Evolutionary conservation across 768 basidiomycete species (phyloP), one percentile per base, ranked within the genome.

Genomic region (Termitomyces bulborhizus): DNA sequence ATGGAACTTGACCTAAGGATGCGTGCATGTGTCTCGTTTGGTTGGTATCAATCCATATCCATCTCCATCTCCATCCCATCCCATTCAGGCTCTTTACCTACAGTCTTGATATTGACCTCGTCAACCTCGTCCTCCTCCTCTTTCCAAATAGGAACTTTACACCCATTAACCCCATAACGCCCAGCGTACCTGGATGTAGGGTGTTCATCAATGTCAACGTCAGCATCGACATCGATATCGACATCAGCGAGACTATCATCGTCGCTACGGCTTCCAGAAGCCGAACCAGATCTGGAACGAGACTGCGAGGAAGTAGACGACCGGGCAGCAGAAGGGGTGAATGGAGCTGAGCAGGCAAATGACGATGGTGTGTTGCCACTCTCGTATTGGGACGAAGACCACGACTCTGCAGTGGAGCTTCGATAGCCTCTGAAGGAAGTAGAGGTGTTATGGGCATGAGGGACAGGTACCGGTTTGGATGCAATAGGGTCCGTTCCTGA

Each of bases 41-140:
- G 11, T 50, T 39, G 26, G 26, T 41, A 55, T 74, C 65, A 78
- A 69, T 81, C 79, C 80, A 86, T 81, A 62, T 85, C 83, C 83
- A 86, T 85, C 53, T 86, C 88, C 83, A 89, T 86, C 56, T 83
- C 82, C 75, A 81, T 77, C 4, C 80, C 82, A 48, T 83, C 81
- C 83, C 82, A 84, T 55, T 64, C 62, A 24, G 68, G 62, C 46
- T 62, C 77, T 62, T 61, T 62, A 56, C 62, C 60, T 54, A 51
- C 39, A 43, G 58, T 51, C 57, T 49, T 60, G 43, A 55, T 60
- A 55, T 65, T 65, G 57, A 73, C 73, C 61, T 79, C 82, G 29
- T 76, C 76, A 11, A 46, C 34, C 54, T 74, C 79, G 21, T 75
- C 78, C 3, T 75, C 78, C 4, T 77, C 78, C 44, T 64, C 66